Conservation (phyloP, 164 flowering plant genomes). For the Stephania cephalantha region DNA sequence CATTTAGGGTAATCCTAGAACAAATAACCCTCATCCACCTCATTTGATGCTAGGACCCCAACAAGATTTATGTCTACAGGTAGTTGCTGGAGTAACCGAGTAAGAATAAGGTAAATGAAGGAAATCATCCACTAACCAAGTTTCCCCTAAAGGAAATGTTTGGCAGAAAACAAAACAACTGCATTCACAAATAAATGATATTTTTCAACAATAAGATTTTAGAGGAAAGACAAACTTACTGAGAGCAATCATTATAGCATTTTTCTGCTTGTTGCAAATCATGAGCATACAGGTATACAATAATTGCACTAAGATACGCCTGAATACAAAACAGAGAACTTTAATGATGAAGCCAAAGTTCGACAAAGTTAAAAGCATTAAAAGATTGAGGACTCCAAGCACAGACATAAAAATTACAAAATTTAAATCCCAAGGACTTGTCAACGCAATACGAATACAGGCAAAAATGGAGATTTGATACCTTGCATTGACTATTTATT, state of each 20-base stretch:
- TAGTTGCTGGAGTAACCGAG: not conserved
- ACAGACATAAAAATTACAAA: not conserved
- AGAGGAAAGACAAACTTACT: constrained; percentile 46
- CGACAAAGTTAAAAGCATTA: not conserved
- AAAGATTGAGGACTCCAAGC: not conserved
- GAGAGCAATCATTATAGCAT: constrained; percentile 87
- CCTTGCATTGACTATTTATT: constrained; percentile 90
- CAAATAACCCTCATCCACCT: too few species aligned
- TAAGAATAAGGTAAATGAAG: not conserved
- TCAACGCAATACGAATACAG: not conserved
- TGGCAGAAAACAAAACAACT: not conserved
- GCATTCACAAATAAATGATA: not conserved
- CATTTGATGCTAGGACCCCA: too few species aligned
- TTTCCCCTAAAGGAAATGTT: not conserved
- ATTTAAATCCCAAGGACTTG: not conserved
- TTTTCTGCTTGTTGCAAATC: constrained; percentile 88
- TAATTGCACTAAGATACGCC: constrained; percentile 96
- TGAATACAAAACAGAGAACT: constrained; percentile 24
- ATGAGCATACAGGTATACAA: constrained; percentile 80
- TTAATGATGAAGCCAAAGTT: not conserved
- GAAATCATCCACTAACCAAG: not conserved
- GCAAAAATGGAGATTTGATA: constrained; percentile 12
- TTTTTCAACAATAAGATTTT: not conserved
- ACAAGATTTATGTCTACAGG: not conserved
- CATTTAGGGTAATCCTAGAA: too few species aligned